Base-by-base conservation (phyloP, 805 yeast species). In the Cyberlindnera maritima region DNA sequence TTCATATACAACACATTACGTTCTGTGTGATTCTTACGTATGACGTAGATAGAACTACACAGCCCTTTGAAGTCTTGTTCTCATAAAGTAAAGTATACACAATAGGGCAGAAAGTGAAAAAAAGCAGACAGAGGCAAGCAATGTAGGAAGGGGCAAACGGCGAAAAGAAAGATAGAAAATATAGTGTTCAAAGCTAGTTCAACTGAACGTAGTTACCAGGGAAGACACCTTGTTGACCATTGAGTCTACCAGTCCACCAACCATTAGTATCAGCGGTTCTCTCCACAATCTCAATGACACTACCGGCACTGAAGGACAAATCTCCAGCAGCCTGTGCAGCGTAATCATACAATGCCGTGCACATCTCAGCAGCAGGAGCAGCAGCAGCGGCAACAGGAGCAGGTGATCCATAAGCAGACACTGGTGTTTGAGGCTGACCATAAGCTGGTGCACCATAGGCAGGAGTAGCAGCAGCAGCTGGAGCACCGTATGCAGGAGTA, bases 201-300 rank as follows among this genome's bases (percentile, higher is more conserved):
- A 88, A 65, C 64, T 86, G 92, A 23, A 94, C 99, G 60, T 94
- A 94, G 63, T 92, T 94, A 10, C 97, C 99, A 6, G 99, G 99
- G 72, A 95, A 94, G 11, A 83, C 85, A 48, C 99, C 99, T 49
- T 85, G 83, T 49, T 75, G 84, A 9, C 97, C 97, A 58, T 89
- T 88, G 52, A 77, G 70, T 34, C 75, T 69, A 13, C 99, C 99
- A 0, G 97, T 89, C 99, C 99, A 94, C 99, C 99, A 94, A 6
- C 96, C 99, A 59, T 88, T 89, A 44, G 83, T 76, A 63, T 90
- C 96, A 0, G 79, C 74, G 1, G 96, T 85, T 60, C 88, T 83
- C 62, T 89, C 87, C 3, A 90, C 79, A 49, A 94, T 75, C 57
- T 88, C 87, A 55, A 94, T 91, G 26, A 81, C 77, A 18, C 91